A percentile compares a stretch with the other conserved stretches of the same genome.
phyloP scores from a whole-genome alignment of 257 asterid species.

The Solanum ossicruentum region DNA sequence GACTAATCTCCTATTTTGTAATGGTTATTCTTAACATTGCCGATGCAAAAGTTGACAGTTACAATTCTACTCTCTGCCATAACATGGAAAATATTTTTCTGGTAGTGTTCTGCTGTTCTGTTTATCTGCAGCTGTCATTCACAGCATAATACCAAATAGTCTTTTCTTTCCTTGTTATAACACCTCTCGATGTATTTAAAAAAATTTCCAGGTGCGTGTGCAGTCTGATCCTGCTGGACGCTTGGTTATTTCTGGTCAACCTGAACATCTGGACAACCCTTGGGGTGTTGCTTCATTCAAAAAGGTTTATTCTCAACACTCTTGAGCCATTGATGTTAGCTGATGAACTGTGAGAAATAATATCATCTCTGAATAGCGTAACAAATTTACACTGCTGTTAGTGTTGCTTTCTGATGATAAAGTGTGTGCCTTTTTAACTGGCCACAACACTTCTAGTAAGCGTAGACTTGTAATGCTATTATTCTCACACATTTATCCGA shows the following conservation, averaged over 20 bases:
- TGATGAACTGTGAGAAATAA: background rate
- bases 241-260: slow-evolving; percentile 89
- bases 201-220: slow-evolving; percentile 52
- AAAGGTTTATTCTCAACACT: slow-evolving; percentile 37
- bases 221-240: slow-evolving; percentile 98
- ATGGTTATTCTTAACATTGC: background rate
- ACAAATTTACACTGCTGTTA: background rate
- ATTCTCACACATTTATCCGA: background rate
- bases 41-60: background rate
- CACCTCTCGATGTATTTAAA: background rate
- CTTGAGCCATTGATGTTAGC: background rate
- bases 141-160: background rate
- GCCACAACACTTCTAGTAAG: background rate
- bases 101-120: background rate
- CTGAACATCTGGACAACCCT: slow-evolving; percentile 86
- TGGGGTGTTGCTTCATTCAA: slow-evolving; percentile 94
- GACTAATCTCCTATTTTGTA: background rate
- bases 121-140: background rate
- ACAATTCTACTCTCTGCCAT: background rate
- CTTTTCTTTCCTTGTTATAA: background rate
- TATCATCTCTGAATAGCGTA: background rate
- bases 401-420: background rate
- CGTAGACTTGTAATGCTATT: background rate
- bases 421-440: background rate
- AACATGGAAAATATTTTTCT: background rate